A percentile compares a stretch with the other conserved stretches of the same genome.
phyloP scores from a whole-genome alignment of 225 moss, liverwort and hornwort genomes.

The Asterella californica region DNA sequence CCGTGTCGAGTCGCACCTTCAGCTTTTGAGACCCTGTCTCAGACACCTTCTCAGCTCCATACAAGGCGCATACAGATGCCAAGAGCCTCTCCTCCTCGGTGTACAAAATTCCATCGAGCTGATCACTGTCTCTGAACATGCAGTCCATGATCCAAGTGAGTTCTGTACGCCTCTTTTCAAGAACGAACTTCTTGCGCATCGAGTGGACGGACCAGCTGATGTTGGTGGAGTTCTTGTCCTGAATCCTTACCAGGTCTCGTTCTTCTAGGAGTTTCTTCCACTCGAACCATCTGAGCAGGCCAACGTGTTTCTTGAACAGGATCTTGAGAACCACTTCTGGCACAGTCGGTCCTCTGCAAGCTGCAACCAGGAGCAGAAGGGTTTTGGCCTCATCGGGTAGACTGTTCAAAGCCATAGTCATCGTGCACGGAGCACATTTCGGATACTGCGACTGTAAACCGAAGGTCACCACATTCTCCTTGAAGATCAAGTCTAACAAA shows the following conservation, averaged over 20 bases:
- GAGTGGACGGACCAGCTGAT: constrained; percentile 13
- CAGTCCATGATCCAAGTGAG: constrained; percentile 23
- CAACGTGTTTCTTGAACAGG: constrained; percentile 16
- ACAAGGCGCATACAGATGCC: constrained; percentile 12
- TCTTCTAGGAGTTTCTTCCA: constrained; percentile 16
- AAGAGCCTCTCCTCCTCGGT: constrained; percentile 15
- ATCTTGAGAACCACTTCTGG: constrained; percentile 22
- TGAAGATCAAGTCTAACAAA: constrained; percentile 14
- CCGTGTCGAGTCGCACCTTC: constrained; percentile 7
- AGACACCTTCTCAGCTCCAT: constrained; percentile 8
- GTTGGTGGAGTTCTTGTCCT: constrained; percentile 11
- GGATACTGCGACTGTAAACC: constrained; percentile 13
- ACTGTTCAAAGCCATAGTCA: constrained; percentile 22
- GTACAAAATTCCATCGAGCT: constrained; percentile 21
- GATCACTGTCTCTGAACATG: constrained; percentile 23
- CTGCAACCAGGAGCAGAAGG: constrained; percentile 18
- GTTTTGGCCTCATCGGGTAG: constrained; percentile 16
- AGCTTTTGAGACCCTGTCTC: constrained; percentile 17
- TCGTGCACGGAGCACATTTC: constrained; percentile 10
- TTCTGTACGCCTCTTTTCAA: constrained; percentile 17
- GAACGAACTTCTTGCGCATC: constrained; percentile 21
- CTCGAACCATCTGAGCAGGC: constrained; percentile 14
- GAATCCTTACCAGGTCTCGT: constrained; percentile 16
- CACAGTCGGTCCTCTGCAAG: constrained; percentile 15
- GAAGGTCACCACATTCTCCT: constrained; percentile 21